Conservation (phyloP, 176 grass and related monocot genomes). For the Musa troglodytarum region DNA sequence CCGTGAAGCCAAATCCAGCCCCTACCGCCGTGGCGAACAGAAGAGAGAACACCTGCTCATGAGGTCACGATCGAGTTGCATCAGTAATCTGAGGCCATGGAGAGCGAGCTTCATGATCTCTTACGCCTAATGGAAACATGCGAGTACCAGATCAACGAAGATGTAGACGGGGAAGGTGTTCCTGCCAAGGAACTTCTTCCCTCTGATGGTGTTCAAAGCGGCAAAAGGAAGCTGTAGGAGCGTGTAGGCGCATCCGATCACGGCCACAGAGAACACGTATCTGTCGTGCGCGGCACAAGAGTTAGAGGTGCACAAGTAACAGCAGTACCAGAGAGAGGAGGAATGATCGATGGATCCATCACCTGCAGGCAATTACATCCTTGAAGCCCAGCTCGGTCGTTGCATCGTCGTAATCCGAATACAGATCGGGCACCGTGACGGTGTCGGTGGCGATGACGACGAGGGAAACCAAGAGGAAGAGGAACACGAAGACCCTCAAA, state of each 20-base stretch:
- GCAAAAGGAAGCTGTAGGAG: constrained; percentile 16
- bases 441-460: not conserved
- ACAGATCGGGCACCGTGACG: not conserved
- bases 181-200: not conserved
- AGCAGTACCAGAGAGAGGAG: no score
- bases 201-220: not conserved
- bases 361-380: not conserved
- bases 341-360: not conserved
- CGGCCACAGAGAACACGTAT: constrained; percentile 3
- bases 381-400: not conserved
- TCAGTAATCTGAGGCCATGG: no score
- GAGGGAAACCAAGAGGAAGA: not conserved
- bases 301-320: no score
- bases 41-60: not conserved
- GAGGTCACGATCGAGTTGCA: not conserved
- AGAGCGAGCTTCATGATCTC: no score
- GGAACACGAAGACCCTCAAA: not conserved
- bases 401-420: not conserved
- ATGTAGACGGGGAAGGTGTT: not conserved
- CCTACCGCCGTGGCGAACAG: constrained; percentile 1
- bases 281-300: not conserved
- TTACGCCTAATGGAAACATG: no score
- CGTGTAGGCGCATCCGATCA: constrained; percentile 1
- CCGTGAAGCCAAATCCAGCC: constrained; percentile 2
- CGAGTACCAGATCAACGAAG: constrained; percentile 10